Evolutionary conservation across 2,329 filamentous ascomycete species (phyloP).

Genomic region (Coniochaeta sp.): DNA sequence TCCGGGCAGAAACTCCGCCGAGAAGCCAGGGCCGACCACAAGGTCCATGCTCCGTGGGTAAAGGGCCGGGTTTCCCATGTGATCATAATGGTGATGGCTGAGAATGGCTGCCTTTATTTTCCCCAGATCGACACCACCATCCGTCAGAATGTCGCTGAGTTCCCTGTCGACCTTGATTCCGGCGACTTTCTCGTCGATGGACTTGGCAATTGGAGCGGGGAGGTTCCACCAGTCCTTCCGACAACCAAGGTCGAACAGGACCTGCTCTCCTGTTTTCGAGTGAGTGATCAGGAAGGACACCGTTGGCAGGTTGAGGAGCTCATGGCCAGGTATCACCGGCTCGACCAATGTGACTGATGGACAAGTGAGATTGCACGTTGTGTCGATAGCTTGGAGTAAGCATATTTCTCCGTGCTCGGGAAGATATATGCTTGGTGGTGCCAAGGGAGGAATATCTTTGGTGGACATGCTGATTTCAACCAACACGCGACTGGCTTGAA

Average conservation of each 20-base stretch:
- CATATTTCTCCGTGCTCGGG: neutral
- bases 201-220: conserved; percentile 2
- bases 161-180: conserved; percentile 11
- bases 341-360: conserved; percentile 5
- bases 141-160: conserved; percentile 15
- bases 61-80: conserved; percentile 36
- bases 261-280: neutral
- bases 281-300: conserved; percentile 5
- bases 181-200: conserved; percentile 6
- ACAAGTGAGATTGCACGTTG: conserved; percentile 5
- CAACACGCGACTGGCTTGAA: no score
- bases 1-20: conserved; percentile 29
- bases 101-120: conserved; percentile 16
- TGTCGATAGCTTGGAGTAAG: conserved; percentile 3
- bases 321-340: conserved; percentile 6
- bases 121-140: conserved; percentile 7
- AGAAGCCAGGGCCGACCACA: conserved; percentile 42
- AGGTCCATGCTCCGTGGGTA: conserved; percentile 35
- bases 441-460: neutral
- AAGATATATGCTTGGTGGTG: neutral
- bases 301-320: conserved; percentile 8
- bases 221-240: conserved; percentile 7
- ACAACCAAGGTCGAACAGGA: conserved; percentile 7
- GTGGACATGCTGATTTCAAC: no score
- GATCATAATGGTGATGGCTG: conserved; percentile 37